Base-by-base conservation (phyloP, 1,284 basidiomycete genomes). In the Anthracocystis setariae region DNA sequence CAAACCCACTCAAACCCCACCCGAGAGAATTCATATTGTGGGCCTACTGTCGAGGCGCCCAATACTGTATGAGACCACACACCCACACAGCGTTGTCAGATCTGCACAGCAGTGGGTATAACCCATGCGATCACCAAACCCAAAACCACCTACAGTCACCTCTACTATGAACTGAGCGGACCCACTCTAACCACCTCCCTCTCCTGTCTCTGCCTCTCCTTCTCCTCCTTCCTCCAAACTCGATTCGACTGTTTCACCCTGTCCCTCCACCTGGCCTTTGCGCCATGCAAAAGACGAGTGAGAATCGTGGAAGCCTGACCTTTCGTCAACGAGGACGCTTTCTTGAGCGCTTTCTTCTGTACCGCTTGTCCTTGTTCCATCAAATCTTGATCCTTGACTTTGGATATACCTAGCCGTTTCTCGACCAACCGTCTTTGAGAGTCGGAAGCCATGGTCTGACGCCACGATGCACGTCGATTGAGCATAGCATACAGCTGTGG, bases 381-480 rank as follows among this genome's bases (percentile, higher is more conserved):
- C n/a, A n/a, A n/a, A 1, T 20, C 49, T 21, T 44, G 25, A 4
- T 17, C 45, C 3, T 40, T 24, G 1, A 53, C 7, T 39, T 64
- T 65, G 21, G 48, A 55, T 2, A 65, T 45, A 18, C 71, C 61
- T 3, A 88, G 88, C 40, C 89, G 85, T 71, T 89, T 90, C 12
- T 83, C 72, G n/a, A 95, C 84, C 38, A 90, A 84, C 9, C 83
- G 76, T 61, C 88, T 86, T 77, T 96, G 93, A 33, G 84, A 85
- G 5, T 87, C 85, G 1, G 90, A 88, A 0, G 92, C 91, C 9
- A 88, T 88, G 3, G 84, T 82, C 39, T 80, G 83, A 27, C 94
- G 86, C 94, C 94, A 97, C 15, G 83, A 83, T 0, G 93, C 92
- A 23, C 70, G 59, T 3, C 74, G 49, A 20, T 55, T 47, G 25